Conservation (phyloP, 2,329 filamentous ascomycete species). For the Talaromyces albobiverticillius region DNA sequence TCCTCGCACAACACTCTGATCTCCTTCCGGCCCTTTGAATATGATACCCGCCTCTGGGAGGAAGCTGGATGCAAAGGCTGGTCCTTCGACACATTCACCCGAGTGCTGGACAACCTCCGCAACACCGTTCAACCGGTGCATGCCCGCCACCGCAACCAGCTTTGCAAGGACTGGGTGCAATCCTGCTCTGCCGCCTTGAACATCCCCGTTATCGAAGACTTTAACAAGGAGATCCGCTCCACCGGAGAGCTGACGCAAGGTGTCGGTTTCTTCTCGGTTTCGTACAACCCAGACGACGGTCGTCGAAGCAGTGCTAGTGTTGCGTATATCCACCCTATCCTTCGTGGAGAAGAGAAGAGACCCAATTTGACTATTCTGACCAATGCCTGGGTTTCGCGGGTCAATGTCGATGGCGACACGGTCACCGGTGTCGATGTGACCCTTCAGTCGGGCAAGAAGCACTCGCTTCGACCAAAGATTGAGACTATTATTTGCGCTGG, state of each 20-base stretch:
- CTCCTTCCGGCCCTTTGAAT: slow-evolving; percentile 86
- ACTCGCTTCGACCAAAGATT: slow-evolving; percentile 58
- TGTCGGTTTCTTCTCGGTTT: slow-evolving; percentile 86
- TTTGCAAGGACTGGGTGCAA: slow-evolving; percentile 86
- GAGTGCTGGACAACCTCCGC: slow-evolving; percentile 76
- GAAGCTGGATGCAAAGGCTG: slow-evolving; percentile 77
- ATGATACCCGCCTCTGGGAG: slow-evolving; percentile 83
- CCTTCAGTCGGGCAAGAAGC: slow-evolving; percentile 58
- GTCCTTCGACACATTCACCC: slow-evolving; percentile 81
- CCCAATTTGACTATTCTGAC: slow-evolving; percentile 84
- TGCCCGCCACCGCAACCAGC: slow-evolving; percentile 78
- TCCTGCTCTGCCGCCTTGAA: slow-evolving; percentile 74
- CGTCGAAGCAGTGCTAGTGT: slow-evolving; percentile 81
- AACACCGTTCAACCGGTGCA: slow-evolving; percentile 92
- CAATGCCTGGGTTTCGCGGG: slow-evolving; percentile 79
- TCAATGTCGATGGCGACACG: slow-evolving; percentile 67
- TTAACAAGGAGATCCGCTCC: slow-evolving; percentile 77
- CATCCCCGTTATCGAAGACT: slow-evolving; percentile 79
- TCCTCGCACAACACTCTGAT: slow-evolving; percentile 93
- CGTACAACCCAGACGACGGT: slow-evolving; percentile 87
- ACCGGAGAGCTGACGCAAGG: slow-evolving; percentile 70
- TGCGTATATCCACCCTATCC: slow-evolving; percentile 88
- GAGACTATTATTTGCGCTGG: slow-evolving; percentile 81
- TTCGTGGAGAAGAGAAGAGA: slow-evolving; percentile 75
- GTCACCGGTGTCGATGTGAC: slow-evolving; percentile 73